A percentile compares a stretch with the other conserved stretches of the same genome.
phyloP scores from a whole-genome alignment of 257 asterid genomes.

The Verbascum thapsus region DNA sequence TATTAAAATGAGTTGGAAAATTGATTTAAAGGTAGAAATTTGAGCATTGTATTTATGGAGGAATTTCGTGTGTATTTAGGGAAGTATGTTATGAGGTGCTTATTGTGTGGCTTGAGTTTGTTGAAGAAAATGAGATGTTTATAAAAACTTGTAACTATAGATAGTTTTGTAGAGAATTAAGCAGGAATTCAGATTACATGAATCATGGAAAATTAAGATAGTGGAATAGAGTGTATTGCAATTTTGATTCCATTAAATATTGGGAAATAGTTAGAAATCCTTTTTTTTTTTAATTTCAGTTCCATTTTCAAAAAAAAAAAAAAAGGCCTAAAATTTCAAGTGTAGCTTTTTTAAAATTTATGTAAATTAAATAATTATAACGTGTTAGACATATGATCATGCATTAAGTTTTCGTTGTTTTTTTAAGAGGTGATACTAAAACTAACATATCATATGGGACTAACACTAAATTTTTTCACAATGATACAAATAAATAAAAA shows the following conservation, averaged over 20 bases:
- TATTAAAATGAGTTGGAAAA: neutral
- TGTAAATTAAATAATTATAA: too few species aligned
- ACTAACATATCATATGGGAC: too few species aligned
- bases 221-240: too few species aligned
- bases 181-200: neutral
- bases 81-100: conserved; percentile 25
- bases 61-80: neutral
- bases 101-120: conserved; percentile 33
- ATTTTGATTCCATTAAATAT: too few species aligned
- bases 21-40: neutral
- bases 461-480: conserved; percentile 14
- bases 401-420: too few species aligned
- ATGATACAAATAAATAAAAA: neutral
- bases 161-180: neutral
- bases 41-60: conserved; percentile 25
- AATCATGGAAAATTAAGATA: neutral
- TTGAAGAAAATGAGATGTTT: conserved; percentile 3
- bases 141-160: neutral
- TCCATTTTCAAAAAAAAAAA: too few species aligned
- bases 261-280: too few species aligned
- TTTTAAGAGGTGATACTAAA: too few species aligned
- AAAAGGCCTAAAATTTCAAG: too few species aligned
- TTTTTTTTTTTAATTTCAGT: too few species aligned
- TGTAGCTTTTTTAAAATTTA: too few species aligned
- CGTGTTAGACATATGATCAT: too few species aligned